Evolutionary conservation across 352 stramenopile species (phyloP), one percentile per base, ranked within the genome.

Genomic region (Thalassiosira livingstoniorum): DNA sequence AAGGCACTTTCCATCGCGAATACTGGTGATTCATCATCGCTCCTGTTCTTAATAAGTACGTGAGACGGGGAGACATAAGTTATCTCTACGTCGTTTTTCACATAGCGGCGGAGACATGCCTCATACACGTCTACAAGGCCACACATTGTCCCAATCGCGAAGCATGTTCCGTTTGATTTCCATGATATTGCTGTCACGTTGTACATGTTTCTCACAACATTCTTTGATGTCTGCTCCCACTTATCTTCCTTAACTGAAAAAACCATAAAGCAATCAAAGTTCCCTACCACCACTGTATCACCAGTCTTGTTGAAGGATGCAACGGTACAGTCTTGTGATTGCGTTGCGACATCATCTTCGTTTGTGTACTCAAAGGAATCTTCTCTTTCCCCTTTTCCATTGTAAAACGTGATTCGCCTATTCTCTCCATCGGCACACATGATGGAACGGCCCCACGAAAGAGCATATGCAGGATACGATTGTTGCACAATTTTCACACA

Each of bases 401-500:
- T n/a, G 21, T 58, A 58, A 23, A 58, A 58, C 27, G 47, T 58
- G 4, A 58, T 29, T n/a, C n/a, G n/a, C 47, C 4, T 58, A 4
- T 15, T 29, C 27, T 58, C 47, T 15, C n/a, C 47, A 58, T n/a
- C 21, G 5, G 47, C 47, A 58, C 47, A 58, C n/a, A n/a, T n/a
- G 21, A 58, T 58, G 10, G 47, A 58, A 58, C n/a, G 11, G 27
- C 47, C 47, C 11, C 47, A 58, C 4, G 47, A 58, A 4, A 58
- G 5, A n/a, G n/a, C 47, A 58, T 58, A 58, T 25, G 47, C 47
- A 25, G 47, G 47, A 15, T 15, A 58, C 21, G 47, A 15, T 27
- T 58, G 47, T 27, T 58, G 47, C 4, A 58, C 27, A 29, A 58
- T 58, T 58, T 58, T 58, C 11, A 27, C 27, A n/a, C 47, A 58